phyloP scores from a whole-genome alignment of 352 stramenopile genomes.

The Phytophthora hibernalis region DNA sequence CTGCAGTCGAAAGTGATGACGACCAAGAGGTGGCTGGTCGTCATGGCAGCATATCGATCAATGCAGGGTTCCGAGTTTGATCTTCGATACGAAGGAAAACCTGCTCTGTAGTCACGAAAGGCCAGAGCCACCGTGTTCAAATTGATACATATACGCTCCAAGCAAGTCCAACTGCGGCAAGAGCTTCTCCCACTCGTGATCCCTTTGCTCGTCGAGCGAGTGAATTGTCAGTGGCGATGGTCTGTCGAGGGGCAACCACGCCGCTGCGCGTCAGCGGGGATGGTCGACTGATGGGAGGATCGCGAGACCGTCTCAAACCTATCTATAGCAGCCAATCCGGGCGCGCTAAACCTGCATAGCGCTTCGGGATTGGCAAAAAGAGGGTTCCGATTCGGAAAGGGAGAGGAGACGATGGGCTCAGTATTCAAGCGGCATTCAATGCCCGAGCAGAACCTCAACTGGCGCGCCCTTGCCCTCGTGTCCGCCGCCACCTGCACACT shows the following conservation, averaged over 20 bases:
- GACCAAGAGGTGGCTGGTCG: not conserved
- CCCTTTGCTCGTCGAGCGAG: not conserved
- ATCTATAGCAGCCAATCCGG: not conserved
- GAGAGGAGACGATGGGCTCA: slow-evolving; percentile 2
- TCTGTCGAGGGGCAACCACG: not conserved
- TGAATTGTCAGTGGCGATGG: not conserved
- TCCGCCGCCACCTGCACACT: slow-evolving; percentile 66
- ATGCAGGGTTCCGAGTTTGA: not conserved
- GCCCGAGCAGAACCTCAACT: slow-evolving; percentile 47
- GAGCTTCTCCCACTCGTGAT: not conserved
- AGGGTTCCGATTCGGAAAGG: slow-evolving; percentile 1
- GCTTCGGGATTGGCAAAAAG: not conserved
- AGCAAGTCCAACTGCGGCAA: no score
- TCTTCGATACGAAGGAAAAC: no score
- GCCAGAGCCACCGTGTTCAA: no score
- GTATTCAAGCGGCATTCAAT: slow-evolving; percentile 20
- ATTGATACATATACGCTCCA: no score
- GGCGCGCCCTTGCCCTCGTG: slow-evolving; percentile 58
- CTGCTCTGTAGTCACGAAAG: no score
- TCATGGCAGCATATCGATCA: no score
- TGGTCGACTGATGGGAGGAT: slow-evolving; percentile 10
- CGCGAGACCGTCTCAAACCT: not conserved
- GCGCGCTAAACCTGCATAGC: not conserved
- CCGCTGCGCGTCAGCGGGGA: not conserved
- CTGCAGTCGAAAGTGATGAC: not conserved